Evolutionary conservation across 176 grass and related monocot species (phyloP).

Genomic region (Zoysia pacifica): DNA sequence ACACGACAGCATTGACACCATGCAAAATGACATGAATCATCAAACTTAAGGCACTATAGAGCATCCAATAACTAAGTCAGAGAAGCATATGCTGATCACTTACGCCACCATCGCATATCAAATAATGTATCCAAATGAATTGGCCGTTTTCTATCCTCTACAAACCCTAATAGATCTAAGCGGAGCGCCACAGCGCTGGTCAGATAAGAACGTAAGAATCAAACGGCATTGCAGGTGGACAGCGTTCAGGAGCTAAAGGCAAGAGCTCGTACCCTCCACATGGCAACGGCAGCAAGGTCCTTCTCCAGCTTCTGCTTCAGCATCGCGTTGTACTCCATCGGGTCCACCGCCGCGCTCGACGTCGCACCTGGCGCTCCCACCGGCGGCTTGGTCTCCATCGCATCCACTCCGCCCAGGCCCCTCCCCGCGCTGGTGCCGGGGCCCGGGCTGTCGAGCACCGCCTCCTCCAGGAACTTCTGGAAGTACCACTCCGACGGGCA

Average conservation of each 20-base stretch:
- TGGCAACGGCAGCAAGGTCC: constrained; percentile 84
- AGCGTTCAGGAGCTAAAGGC: neutral
- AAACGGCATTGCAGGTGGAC: neutral
- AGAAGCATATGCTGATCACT: neutral
- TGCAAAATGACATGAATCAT: neutral
- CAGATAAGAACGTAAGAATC: neutral
- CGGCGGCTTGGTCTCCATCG: constrained; percentile 32
- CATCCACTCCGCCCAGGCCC: constrained; percentile 11
- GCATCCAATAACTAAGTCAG: neutral
- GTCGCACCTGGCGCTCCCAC: neutral
- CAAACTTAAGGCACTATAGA: neutral
- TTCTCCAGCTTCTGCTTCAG: constrained; percentile 91
- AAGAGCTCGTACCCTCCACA: constrained; percentile 67
- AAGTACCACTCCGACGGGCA: constrained; percentile 90
- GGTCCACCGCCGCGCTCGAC: constrained; percentile 49
- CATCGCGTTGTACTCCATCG: constrained; percentile 70
- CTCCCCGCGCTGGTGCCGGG: neutral
- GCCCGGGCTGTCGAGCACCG: constrained; percentile 51
- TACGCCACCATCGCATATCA: neutral
- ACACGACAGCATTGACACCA: neutral
- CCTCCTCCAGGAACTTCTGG: constrained; percentile 92
- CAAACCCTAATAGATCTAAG: neutral
- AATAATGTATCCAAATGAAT: neutral
- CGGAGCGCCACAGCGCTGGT: neutral
- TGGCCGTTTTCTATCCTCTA: neutral